Percentiles rank a stretch among this genome's conserved stretches.
Evolutionary conservation across 2,329 filamentous ascomycete species (phyloP).

Genomic region (Cryphonectria radicalis): DNA sequence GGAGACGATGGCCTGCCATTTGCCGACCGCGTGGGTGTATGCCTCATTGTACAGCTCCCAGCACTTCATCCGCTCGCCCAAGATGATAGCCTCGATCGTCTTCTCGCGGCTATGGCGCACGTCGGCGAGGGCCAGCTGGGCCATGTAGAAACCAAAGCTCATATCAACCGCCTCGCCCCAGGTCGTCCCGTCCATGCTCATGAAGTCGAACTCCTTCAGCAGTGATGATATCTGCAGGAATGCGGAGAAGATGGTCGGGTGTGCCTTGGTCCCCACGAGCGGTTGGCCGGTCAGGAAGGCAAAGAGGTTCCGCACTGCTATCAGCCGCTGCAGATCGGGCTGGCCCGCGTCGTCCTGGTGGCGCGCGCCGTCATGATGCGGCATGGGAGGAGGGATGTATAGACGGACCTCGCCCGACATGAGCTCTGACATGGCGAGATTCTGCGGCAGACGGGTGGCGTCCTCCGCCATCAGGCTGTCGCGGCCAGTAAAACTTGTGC

Average conservation of each 20-base stretch:
- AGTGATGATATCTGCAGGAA: conserved; percentile 59
- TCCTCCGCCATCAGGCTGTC: conserved; percentile 55
- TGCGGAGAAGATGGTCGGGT: conserved; percentile 57
- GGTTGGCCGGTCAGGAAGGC: conserved; percentile 68
- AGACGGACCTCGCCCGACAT: conserved; percentile 51
- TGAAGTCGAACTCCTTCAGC: conserved; percentile 62
- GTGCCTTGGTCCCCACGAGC: conserved; percentile 60
- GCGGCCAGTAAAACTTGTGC: conserved; percentile 52
- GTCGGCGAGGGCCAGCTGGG: conserved; percentile 77
- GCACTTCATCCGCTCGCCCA: conserved; percentile 85
- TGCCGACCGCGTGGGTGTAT: conserved; percentile 88
- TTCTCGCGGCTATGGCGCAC: conserved; percentile 83
- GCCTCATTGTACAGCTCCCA: conserved; percentile 86
- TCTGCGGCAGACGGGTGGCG: conserved; percentile 37
- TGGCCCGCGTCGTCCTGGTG: conserved; percentile 12
- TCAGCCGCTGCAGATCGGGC: conserved; percentile 56
- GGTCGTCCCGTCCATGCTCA: conserved; percentile 57
- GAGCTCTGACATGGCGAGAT: conserved; percentile 35
- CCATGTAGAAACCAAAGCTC: conserved; percentile 75
- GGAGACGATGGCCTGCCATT: conserved; percentile 73
- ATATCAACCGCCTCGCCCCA: conserved; percentile 65
- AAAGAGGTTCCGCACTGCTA: conserved; percentile 67
- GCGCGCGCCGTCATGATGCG: conserved; percentile 34
- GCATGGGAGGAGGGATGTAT: conserved; percentile 54
- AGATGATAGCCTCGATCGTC: conserved; percentile 84